Base-by-base conservation (phyloP, 805 yeast species). In the Saccharomycopsis oosterbeekiorum region DNA sequence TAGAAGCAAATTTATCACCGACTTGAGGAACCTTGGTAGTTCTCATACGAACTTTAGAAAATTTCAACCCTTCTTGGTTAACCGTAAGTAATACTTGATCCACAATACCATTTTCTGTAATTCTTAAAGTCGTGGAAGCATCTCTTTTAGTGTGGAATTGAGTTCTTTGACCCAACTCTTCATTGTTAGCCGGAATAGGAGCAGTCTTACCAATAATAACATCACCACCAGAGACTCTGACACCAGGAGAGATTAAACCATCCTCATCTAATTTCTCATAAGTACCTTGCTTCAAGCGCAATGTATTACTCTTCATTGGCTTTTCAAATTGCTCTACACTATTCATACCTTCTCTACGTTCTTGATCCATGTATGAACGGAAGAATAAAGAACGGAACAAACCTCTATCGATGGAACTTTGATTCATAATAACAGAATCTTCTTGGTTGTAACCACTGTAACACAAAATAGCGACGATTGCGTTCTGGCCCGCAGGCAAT, bases 371-470 rank as follows among this genome's bases (percentile, higher is more conserved):
- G 74, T 94, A 94, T 1, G 98, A 89, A 74, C 99, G 83, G 80
- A 92, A 94, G 77, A 93, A 94, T 71, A 94, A 80, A 11, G 97
- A 91, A 76, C 99, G 81, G 80, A 94, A 94, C 69, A 94, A 78
- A 61, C 99, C 99, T 70, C 98, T 81, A 75, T 94, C 99, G 71
- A 94, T 94, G 42, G 97, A 89, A 11, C 96, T 87, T 78, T 94
- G 99, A 74, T 94, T 94, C 99, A 94, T 94, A 78, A 94, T 94
- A 94, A 94, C 90, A 51, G 99, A 94, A 87, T 94, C 99, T 87
- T 94, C 99, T 80, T 94, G 99, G 75, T 94, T 94, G 76, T 94
- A 94, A 71, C 99, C 99, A 51, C 97, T 89, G 76, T 94, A 94
- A 82, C 99, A 94, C 54, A 96, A 84, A 80, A 94, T 94, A 36